phyloP scores from a whole-genome alignment of 2,329 filamentous ascomycete species.

The Botrytis deweyae region DNA sequence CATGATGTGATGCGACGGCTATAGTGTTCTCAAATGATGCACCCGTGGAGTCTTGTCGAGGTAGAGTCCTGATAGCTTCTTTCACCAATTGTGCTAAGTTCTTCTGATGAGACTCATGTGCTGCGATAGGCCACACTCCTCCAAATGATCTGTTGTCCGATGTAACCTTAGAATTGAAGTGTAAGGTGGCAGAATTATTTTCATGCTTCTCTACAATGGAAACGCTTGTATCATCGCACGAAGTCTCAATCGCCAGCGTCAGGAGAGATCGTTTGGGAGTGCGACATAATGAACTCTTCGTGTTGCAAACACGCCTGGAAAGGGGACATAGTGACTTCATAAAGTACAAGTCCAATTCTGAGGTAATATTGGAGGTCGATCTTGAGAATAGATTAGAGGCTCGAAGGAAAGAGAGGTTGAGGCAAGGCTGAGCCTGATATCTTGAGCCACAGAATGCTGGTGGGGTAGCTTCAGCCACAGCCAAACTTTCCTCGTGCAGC shows the following conservation, averaged over 20 bases:
- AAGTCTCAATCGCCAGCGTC: slow-evolving; percentile 76
- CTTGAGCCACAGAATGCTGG: background rate
- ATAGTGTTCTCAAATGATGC: slow-evolving; percentile 29
- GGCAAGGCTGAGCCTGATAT: background rate
- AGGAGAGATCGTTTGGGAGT: slow-evolving; percentile 44
- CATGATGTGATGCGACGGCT: slow-evolving; percentile 27
- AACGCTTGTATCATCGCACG: slow-evolving; percentile 91
- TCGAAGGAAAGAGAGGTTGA: background rate
- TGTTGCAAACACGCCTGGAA: slow-evolving; percentile 28
- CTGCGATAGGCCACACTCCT: slow-evolving; percentile 77
- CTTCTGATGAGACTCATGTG: slow-evolving; percentile 72
- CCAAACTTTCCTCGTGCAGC: background rate
- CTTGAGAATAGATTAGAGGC: background rate
- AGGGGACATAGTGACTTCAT: slow-evolving; percentile 37
- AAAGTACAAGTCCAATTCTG: slow-evolving; percentile 27
- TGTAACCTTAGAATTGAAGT: slow-evolving; percentile 80
- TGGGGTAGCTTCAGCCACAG: slow-evolving; percentile 2
- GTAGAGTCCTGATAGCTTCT: slow-evolving; percentile 59
- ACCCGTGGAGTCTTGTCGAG: slow-evolving; percentile 17
- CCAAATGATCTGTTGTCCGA: slow-evolving; percentile 72
- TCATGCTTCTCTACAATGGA: slow-evolving; percentile 66
- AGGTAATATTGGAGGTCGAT: background rate
- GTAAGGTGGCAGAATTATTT: slow-evolving; percentile 52
- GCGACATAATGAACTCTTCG: background rate
- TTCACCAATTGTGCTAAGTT: slow-evolving; percentile 67